Percentiles rank a stretch among this genome's conserved stretches.
These are phyloP conservation scores for Neurospora hispaniola DNA, from an alignment of 495 filamentous ascomycete species.

Conservation along the genomic window DNA sequence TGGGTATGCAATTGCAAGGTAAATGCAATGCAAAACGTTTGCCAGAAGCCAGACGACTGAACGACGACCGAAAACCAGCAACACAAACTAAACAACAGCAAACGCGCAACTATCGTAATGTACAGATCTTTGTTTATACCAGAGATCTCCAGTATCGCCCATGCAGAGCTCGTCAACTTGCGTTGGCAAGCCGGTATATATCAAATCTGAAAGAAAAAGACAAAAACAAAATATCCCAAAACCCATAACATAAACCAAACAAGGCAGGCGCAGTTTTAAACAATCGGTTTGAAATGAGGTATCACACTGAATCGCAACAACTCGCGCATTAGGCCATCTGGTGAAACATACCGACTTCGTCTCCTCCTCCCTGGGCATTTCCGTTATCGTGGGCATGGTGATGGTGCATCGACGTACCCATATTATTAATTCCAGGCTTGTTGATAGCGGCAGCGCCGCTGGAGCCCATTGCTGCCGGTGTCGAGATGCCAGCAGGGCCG, in stretches of 20 bases:
- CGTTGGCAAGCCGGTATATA: conserved; percentile 37
- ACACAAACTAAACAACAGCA: conserved; percentile 30
- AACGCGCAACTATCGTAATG: conserved; percentile 29
- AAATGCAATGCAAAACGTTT: conserved; percentile 21
- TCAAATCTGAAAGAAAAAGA: conserved; percentile 23
- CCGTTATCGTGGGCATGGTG: conserved; percentile 73
- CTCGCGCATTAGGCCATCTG: conserved; percentile 50
- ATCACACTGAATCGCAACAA: conserved; percentile 44
- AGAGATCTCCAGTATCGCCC: conserved; percentile 25
- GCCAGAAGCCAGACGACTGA: conserved; percentile 29
- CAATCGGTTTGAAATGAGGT: conserved; percentile 29
- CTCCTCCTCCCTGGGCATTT: conserved; percentile 54
- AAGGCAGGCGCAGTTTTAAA: conserved; percentile 13
- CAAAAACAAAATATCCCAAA: conserved; percentile 10
- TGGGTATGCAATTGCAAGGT: conserved; percentile 16
- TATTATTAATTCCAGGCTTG: conserved; percentile 48
- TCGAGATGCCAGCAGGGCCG: conserved; percentile 43
- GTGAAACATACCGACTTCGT: conserved; percentile 95
- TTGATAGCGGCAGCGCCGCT: conserved; percentile 36
- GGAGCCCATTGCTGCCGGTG: conserved; percentile 37
- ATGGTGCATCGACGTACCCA: conserved; percentile 46
- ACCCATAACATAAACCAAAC: conserved; percentile 17
- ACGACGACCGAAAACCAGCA: conserved; percentile 30
- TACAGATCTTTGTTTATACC: conserved; percentile 33
- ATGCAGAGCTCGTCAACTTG: conserved; percentile 20